phyloP scores from a whole-genome alignment of 1,284 basidiomycete genomes.

The Thelephora terrestris region DNA sequence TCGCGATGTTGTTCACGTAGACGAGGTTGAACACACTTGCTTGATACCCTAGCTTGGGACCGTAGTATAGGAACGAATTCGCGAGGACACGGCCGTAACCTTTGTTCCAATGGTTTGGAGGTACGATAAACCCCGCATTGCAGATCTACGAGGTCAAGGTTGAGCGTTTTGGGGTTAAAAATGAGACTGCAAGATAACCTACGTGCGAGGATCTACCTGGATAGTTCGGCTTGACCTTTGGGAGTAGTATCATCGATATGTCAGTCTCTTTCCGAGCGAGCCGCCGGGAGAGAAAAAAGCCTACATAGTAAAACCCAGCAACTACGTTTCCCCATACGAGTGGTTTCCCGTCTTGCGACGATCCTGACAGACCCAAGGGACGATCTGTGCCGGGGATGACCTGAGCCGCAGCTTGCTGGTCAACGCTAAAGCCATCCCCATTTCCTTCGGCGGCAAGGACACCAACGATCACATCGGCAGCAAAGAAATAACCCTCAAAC shows the following conservation, averaged over 20 bases:
- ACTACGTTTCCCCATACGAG: constrained; percentile 53
- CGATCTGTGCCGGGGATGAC: constrained; percentile 26
- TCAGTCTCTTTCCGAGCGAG: constrained; percentile 4
- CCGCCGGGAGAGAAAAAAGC: constrained; percentile 9
- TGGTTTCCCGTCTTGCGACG: constrained; percentile 34
- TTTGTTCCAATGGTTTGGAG: constrained; percentile 51
- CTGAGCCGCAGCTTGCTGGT: constrained; percentile 22
- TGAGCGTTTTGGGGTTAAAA: not conserved
- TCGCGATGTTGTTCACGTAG: constrained; percentile 73
- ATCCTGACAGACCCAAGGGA: not conserved
- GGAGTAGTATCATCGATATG: constrained; percentile 6
- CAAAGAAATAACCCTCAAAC: constrained; percentile 70
- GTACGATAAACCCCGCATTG: constrained; percentile 86
- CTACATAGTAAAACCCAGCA: constrained; percentile 77
- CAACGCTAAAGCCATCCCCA: constrained; percentile 14
- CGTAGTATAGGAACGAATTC: constrained; percentile 75
- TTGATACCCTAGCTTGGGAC: constrained; percentile 71
- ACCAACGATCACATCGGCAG: constrained; percentile 67
- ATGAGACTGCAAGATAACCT: constrained; percentile 24
- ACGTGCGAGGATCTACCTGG: constrained; percentile 90
- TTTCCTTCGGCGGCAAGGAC: constrained; percentile 29
- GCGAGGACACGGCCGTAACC: constrained; percentile 72
- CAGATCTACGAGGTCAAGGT: constrained; percentile 67
- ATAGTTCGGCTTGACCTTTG: constrained; percentile 81
- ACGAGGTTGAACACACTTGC: constrained; percentile 93